A percentile compares a stretch with the other conserved stretches of the same genome.
Conservation (phyloP, 768 basidiomycete genomes). For the Russula emetica region DNA sequence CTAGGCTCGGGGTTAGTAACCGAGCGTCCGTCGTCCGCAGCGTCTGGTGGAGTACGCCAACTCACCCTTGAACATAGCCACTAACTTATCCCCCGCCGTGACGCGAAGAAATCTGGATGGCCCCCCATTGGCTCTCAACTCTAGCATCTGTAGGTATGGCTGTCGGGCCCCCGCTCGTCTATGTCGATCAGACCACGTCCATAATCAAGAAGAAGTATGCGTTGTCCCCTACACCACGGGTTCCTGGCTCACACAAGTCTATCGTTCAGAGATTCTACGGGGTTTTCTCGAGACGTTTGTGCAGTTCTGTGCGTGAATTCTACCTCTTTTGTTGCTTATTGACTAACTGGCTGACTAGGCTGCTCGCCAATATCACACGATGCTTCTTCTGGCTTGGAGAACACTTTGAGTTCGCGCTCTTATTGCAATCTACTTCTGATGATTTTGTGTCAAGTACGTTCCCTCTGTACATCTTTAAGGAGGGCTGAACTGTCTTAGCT, state of each 20-base stretch:
- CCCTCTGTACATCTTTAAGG: neutral
- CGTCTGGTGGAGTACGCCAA: neutral
- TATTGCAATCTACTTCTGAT: constrained; percentile 82
- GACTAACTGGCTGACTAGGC: constrained; percentile 37
- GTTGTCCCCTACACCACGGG: constrained; percentile 6
- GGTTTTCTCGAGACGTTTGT: constrained; percentile 83
- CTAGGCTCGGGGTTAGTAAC: no score
- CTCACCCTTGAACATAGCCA: neutral
- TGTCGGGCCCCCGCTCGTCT: constrained; percentile 77
- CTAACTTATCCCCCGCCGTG: neutral
- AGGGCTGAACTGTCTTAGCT: constrained; percentile 44
- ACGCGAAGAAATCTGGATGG: constrained; percentile 30
- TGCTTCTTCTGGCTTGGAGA: constrained; percentile 90
- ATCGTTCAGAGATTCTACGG: constrained; percentile 64
- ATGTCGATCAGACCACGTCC: constrained; percentile 77
- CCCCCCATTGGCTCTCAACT: constrained; percentile 61
- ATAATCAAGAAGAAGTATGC: constrained; percentile 70
- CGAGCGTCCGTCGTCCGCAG: no score
- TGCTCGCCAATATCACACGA: constrained; percentile 79
- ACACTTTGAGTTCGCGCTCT: constrained; percentile 68
- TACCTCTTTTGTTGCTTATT: neutral
- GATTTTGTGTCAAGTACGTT: constrained; percentile 73
- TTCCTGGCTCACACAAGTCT: constrained; percentile 16
- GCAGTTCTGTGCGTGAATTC: constrained; percentile 60
- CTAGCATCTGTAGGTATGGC: constrained; percentile 78